Evolutionary conservation across 179 eudicot genomes (phyloP).

Genomic region (Nepenthes alata): DNA sequence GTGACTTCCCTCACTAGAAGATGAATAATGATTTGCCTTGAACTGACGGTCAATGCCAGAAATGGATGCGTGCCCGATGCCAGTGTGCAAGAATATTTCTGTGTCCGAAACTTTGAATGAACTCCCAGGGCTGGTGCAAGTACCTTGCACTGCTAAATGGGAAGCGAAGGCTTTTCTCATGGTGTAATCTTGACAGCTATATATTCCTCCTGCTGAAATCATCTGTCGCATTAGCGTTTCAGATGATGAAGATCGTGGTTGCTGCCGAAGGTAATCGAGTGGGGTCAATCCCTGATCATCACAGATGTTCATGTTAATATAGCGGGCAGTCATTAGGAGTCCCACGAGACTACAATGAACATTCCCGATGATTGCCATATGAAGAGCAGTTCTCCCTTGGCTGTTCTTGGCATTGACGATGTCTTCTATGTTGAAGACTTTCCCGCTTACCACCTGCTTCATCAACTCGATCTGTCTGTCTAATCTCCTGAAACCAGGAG

Average conservation of each 20-base stretch:
- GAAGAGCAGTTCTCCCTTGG: conserved; percentile 73
- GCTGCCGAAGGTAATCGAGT: conserved; percentile 71
- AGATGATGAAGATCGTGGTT: conserved; percentile 54
- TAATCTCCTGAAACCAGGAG: conserved; percentile 58
- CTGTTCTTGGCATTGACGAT: conserved; percentile 44
- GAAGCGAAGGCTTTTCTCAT: conserved; percentile 68
- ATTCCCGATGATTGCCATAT: conserved; percentile 64
- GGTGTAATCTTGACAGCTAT: conserved; percentile 49
- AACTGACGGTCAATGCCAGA: conserved; percentile 13
- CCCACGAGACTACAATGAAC: conserved; percentile 58
- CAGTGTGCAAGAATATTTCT: conserved; percentile 51
- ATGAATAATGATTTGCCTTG: conserved; percentile 16
- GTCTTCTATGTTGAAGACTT: conserved; percentile 33
- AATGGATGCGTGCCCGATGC: conserved; percentile 30
- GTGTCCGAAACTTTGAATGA: conserved; percentile 59
- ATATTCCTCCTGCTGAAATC: conserved; percentile 79
- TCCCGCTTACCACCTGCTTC: conserved; percentile 42
- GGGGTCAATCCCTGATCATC: conserved; percentile 70
- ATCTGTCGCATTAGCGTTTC: conserved; percentile 56
- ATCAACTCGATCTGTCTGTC: conserved; percentile 72
- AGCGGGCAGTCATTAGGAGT: conserved; percentile 50
- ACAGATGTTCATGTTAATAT: conserved; percentile 47
- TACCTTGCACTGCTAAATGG: conserved; percentile 56
- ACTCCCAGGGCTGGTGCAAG: conserved; percentile 72
- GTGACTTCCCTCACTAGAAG: conserved; percentile 30